Evolutionary conservation across 352 stramenopile genomes (phyloP).

Genomic region (Phytophthora podocarpi): DNA sequence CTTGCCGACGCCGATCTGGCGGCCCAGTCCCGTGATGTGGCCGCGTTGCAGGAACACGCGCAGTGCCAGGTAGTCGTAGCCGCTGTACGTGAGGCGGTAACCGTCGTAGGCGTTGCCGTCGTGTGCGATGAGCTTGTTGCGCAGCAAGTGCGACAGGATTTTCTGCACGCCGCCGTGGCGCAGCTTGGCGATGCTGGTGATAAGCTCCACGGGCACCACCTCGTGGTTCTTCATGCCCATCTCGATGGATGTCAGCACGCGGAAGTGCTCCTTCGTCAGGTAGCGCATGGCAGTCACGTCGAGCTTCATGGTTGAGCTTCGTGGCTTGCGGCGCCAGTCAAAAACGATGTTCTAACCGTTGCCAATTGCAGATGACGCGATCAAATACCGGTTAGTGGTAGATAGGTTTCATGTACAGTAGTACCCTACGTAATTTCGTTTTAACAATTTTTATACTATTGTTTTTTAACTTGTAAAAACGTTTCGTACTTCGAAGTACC

Average conservation of each 20-base stretch:
- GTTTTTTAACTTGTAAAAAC: no score
- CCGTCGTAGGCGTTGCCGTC: conserved; percentile 97
- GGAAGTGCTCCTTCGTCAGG: conserved; percentile 96
- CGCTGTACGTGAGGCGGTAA: conserved; percentile 98
- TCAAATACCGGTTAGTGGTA: background rate
- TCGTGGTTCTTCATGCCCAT: conserved; percentile 99
- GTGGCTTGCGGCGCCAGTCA: conserved; percentile 29
- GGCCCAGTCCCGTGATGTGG: conserved; percentile 90
- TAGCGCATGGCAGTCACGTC: conserved; percentile 94
- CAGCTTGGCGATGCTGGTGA: conserved; percentile 96
- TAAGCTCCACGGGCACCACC: conserved; percentile 96
- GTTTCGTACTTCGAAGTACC: no score
- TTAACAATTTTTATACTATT: no score
- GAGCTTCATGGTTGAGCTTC: conserved; percentile 83
- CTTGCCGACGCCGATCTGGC: conserved; percentile 98
- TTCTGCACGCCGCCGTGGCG: conserved; percentile 98
- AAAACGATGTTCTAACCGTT: no score
- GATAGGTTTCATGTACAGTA: no score
- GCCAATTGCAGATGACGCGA: background rate
- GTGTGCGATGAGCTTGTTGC: conserved; percentile 98
- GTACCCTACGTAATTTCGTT: no score
- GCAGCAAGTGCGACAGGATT: conserved; percentile 95
- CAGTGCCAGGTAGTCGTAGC: conserved; percentile 99
- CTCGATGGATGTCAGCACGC: conserved; percentile 98
- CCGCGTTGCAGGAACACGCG: conserved; percentile 94